Evolutionary conservation across 2,329 filamentous ascomycete genomes (phyloP), one percentile per base, ranked within the genome.

Genomic region (Coniochaeta sp.): DNA sequence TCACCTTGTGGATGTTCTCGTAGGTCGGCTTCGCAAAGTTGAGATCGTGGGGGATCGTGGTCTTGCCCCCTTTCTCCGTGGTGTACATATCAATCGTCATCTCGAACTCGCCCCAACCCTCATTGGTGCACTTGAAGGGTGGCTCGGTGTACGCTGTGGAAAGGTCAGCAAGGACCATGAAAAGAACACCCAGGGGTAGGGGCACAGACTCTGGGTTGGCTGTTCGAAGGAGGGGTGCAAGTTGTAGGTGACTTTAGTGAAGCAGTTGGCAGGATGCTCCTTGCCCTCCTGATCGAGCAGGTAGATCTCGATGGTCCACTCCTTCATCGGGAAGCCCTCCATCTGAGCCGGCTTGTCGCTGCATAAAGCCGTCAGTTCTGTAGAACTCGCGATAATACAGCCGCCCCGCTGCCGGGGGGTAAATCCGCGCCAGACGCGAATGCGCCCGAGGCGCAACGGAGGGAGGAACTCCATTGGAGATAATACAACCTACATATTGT

Each of bases 81-180:
- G 89, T 90, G 70, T 87, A 89, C 67, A 96, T 83, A 63, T 90
- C 86, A 69, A 98, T 95, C 55, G 81, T 82, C 87, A 99, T 93
- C 72, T 98, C 95, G 73, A 99, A 99, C 77, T 98, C 95, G 70
- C 95, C 95, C 95, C 95, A 99, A 67, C 95, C 95, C 76, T 97
- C 90, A 75, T 99, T 96, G 64, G 86, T 81, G 75, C 96, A 96
- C 65, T 83, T 83, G 78, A 98, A 99, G 0, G 95, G 95, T 0
- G 92, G 85, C 65, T 89, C 88, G 71, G 87, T 88, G 78, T 96
- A 89, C 26, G 85, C 90, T 95, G 55, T 69, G 57, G 69, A 64
- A 62, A 63, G 60, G 17, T 42, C 28, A 24, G 30, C 17, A 17
- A 44, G 10, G 16, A 17, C 38, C 12, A 19, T 7, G 50, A 19